Conservation (phyloP, 2,329 filamentous ascomycete species). For the Pseudocercospora cruenta region DNA sequence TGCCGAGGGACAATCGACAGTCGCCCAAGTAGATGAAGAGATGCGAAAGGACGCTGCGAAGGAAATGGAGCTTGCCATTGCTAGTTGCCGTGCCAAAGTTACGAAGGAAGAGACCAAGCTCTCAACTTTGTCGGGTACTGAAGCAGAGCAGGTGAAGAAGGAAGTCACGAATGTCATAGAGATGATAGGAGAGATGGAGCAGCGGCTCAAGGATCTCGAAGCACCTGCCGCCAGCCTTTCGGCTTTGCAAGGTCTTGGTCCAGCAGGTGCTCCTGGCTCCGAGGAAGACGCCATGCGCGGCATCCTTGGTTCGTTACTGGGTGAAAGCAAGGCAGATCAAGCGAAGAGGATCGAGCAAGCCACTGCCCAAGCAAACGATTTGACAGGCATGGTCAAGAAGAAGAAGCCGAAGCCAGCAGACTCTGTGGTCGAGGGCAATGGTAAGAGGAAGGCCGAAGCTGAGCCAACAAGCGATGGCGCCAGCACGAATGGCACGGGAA, state of each 20-base stretch:
- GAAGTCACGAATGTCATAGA: conserved; percentile 75
- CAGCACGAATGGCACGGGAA: conserved; percentile 15
- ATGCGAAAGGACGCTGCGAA: conserved; percentile 71
- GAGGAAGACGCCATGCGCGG: conserved; percentile 56
- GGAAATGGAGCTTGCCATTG: conserved; percentile 74
- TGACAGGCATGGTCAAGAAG: conserved; percentile 75
- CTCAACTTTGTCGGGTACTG: conserved; percentile 54
- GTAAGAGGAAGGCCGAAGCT: conserved; percentile 37
- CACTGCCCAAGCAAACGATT: conserved; percentile 72
- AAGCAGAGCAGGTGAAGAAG: conserved; percentile 64
- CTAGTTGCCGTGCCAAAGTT: conserved; percentile 71
- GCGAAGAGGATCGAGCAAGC: conserved; percentile 71
- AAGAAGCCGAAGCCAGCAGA: conserved; percentile 45
- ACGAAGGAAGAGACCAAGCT: conserved; percentile 70
- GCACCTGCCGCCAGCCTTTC: conserved; percentile 64
- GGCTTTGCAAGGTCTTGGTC: conserved; percentile 46
- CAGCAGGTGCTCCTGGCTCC: conserved; percentile 47
- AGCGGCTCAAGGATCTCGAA: conserved; percentile 71
- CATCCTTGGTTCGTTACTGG: conserved; percentile 66
- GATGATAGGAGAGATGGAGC: conserved; percentile 77
- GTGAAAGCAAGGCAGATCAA: conserved; percentile 63
- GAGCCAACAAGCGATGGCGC: conserved; percentile 7
- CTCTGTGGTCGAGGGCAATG: conserved; percentile 30
- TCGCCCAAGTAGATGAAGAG: conserved; percentile 63
- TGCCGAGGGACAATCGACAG: conserved; percentile 43